Percentiles rank a stretch among this genome's conserved stretches.
Conservation (phyloP, 2,329 filamentous ascomycete genomes). For the Colletotrichum acutatum region DNA sequence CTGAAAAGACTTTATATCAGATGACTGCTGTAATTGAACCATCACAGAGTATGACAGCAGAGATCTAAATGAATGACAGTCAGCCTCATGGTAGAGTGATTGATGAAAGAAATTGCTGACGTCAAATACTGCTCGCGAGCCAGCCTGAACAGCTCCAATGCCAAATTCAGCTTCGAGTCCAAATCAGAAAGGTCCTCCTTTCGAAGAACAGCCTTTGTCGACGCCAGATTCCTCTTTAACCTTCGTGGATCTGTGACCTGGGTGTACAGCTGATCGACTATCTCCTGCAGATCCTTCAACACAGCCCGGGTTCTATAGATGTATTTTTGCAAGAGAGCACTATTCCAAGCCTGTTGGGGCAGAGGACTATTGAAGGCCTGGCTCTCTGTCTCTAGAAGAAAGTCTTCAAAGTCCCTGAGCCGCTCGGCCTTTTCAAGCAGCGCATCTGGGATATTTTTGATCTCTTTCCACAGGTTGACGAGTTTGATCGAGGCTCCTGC, state of each 20-base stretch:
- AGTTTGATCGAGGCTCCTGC: constrained; percentile 35
- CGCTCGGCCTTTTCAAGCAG: constrained; percentile 4
- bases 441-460: constrained; percentile 27
- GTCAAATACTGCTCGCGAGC: constrained; percentile 37
- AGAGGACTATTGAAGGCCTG: neutral
- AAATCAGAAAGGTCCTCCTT: constrained; percentile 37
- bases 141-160: constrained; percentile 35
- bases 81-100: neutral
- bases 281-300: neutral
- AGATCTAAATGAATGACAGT: neutral
- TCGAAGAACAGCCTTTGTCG: constrained; percentile 37
- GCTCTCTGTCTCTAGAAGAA: constrained; percentile 1
- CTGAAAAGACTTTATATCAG: neutral
- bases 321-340: neutral
- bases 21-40: neutral
- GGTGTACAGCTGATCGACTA: neutral
- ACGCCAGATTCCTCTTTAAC: constrained; percentile 34
- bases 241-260: constrained; percentile 33
- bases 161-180: constrained; percentile 32
- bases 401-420: neutral
- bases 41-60: neutral
- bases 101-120: constrained; percentile 7
- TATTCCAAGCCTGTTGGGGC: neutral
- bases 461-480: constrained; percentile 30
- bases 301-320: neutral